A percentile compares a stretch with the other conserved stretches of the same genome.
phyloP scores from a whole-genome alignment of 345 rosid genomes.

The Sonneratia alba region DNA sequence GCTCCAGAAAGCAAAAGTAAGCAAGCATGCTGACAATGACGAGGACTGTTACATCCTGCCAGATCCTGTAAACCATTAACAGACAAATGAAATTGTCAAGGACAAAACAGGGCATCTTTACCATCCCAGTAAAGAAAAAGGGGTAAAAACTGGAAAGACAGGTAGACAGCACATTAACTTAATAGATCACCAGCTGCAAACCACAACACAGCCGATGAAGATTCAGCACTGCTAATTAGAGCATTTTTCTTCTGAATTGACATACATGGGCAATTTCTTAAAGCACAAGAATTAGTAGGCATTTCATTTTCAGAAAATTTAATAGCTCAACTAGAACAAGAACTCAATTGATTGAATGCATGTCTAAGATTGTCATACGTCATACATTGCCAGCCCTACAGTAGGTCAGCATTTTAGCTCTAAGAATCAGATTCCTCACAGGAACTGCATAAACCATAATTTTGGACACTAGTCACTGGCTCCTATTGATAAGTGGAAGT shows the following conservation, averaged over 20 bases:
- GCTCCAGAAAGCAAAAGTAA: conserved; percentile 60
- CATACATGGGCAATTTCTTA: not conserved
- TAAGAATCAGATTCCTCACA: no score
- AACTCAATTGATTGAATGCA: no score
- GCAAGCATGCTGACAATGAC: conserved; percentile 64
- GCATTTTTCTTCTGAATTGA: not conserved
- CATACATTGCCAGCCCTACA: no score
- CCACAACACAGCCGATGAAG: not conserved
- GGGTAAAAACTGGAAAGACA: not conserved
- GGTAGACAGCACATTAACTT: not conserved
- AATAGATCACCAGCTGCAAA: not conserved
- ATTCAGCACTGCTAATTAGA: not conserved
- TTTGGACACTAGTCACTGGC: no score
- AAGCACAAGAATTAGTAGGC: not conserved
- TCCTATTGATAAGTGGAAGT: no score
- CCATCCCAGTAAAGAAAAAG: not conserved
- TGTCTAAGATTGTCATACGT: no score
- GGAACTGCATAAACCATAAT: no score
- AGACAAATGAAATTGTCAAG: not conserved
- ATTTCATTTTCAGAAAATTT: not conserved
- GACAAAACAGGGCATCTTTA: not conserved
- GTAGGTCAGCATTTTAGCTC: no score
- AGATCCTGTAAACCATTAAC: conserved; percentile 25
- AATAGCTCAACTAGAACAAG: not conserved
- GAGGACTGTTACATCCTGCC: conserved; percentile 50